Conservation (phyloP, 768 basidiomycete species). For the Podaxis sp. region DNA sequence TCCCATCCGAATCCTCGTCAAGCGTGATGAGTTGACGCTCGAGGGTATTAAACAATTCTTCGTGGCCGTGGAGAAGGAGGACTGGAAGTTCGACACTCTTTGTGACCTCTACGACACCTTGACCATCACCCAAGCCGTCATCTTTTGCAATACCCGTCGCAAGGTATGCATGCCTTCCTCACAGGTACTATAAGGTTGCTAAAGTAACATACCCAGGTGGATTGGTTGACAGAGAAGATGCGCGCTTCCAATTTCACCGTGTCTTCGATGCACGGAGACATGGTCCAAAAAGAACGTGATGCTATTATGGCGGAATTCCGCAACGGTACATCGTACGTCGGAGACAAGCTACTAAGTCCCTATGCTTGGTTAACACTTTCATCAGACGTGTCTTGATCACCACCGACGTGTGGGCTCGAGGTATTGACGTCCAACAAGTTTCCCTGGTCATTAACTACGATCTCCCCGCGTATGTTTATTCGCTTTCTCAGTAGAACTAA, state of each 20-base stretch:
- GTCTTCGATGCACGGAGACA: conserved; percentile 93
- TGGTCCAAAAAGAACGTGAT: conserved; percentile 93
- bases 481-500: conserved; percentile 6
- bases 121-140: conserved; percentile 98
- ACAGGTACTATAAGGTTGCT: background rate
- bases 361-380: conserved; percentile 15
- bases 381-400: conserved; percentile 88
- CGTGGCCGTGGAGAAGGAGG: conserved; percentile 98
- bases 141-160: conserved; percentile 97
- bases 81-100: conserved; percentile 98
- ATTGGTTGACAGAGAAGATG: conserved; percentile 99
- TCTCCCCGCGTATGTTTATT: conserved; percentile 73
- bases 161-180: conserved; percentile 53
- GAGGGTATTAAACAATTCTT: conserved; percentile 97
- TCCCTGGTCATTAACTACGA: conserved; percentile 98
- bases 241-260: conserved; percentile 98
- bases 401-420: conserved; percentile 96
- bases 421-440: conserved; percentile 98
- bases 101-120: conserved; percentile 98
- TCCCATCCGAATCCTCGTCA: conserved; percentile 96
- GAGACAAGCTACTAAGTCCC: conserved; percentile 6
- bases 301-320: conserved; percentile 98
- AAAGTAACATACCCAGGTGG: conserved; percentile 52
- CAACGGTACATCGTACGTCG: conserved; percentile 79
- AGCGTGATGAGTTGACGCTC: conserved; percentile 97